Base-by-base conservation (phyloP, 140 eudicot species). In the Artemisia princeps region DNA sequence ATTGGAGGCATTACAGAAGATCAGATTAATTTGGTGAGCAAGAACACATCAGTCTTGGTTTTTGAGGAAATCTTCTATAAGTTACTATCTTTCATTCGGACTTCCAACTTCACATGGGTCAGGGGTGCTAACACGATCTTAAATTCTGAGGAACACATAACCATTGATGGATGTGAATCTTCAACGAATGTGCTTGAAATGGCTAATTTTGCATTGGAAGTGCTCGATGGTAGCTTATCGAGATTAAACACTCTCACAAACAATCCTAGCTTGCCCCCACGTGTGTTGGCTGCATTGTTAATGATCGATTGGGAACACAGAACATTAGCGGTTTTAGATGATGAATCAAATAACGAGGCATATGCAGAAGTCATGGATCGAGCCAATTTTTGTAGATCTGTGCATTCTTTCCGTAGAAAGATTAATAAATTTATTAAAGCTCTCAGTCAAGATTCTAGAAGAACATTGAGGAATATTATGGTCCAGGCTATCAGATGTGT, bases 261-360 rank as follows among this genome's bases (percentile, higher is more conserved):
- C 53, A 88, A 72, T 60, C 46, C 67, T 65, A 75, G 70, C 69
- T 68, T 92, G 60, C 75, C 86, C 80, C 73, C 86, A 28, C 62
- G 76, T 17, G 70, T 85, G 22, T 71, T 84, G 73, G 84, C 95
- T 55, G 86, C 84, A 57, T 46, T 86, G 23, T 80, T 84, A 49
- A 42, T 88, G 60, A 84, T 88, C 57, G 84, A 86, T 58, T 92
- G 95, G 94, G 98, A 92, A 55, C 67, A 67, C 77, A 73, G 68
- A 78, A 55, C 80, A 73, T 60, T 77, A 69, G 61, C 73, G 15
- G 75, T 72, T 61, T 65, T 65, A 24, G 4, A 37, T 52, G 77
- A 73, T 16, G 80, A 58, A 62, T 66, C 26, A 68, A 82, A 76
- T 64, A 73, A 79, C 24, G 75, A 70, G 60, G 49, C 70, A 1